Evolutionary conservation across 225 moss, liverwort and hornwort species (phyloP).

Genomic region (Marchantia polymorpha): DNA sequence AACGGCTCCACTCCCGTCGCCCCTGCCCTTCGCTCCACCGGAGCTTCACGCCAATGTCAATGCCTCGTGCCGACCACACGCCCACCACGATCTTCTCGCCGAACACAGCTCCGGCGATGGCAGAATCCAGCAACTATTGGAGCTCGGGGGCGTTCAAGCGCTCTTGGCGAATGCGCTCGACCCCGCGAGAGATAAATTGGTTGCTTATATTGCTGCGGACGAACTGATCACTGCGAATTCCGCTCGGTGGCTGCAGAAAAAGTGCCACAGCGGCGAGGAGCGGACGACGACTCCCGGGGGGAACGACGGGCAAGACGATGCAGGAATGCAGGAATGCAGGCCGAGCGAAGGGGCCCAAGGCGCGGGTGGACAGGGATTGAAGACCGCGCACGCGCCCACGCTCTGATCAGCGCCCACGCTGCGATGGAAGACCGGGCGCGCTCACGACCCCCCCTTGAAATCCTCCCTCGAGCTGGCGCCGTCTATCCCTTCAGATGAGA

Average conservation of each 20-base stretch:
- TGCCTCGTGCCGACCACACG: conserved; percentile 10
- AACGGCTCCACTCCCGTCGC: not conserved
- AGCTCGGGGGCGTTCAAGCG: not conserved
- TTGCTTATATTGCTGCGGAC: not conserved
- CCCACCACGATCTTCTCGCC: conserved; percentile 5
- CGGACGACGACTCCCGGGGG: not conserved
- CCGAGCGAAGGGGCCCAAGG: not conserved
- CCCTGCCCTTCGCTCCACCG: not conserved
- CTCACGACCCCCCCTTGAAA: conserved; percentile 3
- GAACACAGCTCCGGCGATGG: not conserved
- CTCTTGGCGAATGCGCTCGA: not conserved
- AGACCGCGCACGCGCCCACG: conserved; percentile 18
- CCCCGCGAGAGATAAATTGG: not conserved
- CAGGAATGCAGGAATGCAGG: conserved; percentile 5
- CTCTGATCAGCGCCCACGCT: not conserved
- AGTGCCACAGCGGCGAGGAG: not conserved
- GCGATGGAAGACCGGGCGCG: not conserved
- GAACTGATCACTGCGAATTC: not conserved
- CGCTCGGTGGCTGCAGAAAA: not conserved
- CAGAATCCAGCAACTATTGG: not conserved
- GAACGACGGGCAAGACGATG: not conserved
- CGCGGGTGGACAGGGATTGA: conserved; percentile 10
- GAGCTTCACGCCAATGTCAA: not conserved
- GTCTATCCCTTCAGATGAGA: not conserved
- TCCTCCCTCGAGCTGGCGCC: not conserved